phyloP scores from a whole-genome alignment of 2,329 filamentous ascomycete genomes.

The Arthrobotrys conoides region DNA sequence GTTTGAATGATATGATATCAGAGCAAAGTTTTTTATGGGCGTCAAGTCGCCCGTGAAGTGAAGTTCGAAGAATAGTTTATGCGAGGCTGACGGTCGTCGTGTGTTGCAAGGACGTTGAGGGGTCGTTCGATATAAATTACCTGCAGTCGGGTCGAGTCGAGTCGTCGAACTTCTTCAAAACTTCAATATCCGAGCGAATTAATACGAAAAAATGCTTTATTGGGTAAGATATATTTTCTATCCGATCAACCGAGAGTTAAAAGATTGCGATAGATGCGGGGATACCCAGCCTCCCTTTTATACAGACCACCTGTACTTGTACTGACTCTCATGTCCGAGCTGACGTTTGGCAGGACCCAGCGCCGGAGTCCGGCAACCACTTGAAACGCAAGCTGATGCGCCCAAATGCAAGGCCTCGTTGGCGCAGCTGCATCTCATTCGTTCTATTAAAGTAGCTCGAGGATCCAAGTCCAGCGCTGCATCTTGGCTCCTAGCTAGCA shows the following conservation, averaged over 20 bases:
- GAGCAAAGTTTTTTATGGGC: not conserved
- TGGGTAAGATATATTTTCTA: conserved; percentile 16
- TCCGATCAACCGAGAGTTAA: conserved; percentile 13
- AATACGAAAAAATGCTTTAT: conserved; percentile 4
- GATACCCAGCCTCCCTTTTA: conserved; percentile 55
- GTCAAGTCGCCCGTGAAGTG: not conserved
- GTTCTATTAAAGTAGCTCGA: conserved; percentile 15
- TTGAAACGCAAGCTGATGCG: conserved; percentile 56
- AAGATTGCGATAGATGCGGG: conserved; percentile 31
- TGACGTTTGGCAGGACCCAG: conserved; percentile 43
- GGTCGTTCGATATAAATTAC: not conserved
- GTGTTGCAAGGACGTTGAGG: conserved; percentile 36
- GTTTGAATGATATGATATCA: not conserved
- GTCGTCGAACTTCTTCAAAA: not conserved
- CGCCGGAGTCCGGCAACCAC: conserved; percentile 55
- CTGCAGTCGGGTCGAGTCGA: not conserved
- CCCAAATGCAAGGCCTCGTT: conserved; percentile 51
- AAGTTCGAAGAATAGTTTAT: not conserved
- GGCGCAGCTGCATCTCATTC: conserved; percentile 45
- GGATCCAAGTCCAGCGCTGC: conserved; percentile 18
- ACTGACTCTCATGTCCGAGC: not conserved
- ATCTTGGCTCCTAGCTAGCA: too few relatives aligned
- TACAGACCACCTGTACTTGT: conserved; percentile 16
- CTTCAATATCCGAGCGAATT: not conserved
- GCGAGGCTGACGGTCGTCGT: not conserved